A percentile compares a stretch with the other conserved stretches of the same genome.
Conservation (phyloP, 2,329 filamentous ascomycete species). For the Diaporthe capsici region DNA sequence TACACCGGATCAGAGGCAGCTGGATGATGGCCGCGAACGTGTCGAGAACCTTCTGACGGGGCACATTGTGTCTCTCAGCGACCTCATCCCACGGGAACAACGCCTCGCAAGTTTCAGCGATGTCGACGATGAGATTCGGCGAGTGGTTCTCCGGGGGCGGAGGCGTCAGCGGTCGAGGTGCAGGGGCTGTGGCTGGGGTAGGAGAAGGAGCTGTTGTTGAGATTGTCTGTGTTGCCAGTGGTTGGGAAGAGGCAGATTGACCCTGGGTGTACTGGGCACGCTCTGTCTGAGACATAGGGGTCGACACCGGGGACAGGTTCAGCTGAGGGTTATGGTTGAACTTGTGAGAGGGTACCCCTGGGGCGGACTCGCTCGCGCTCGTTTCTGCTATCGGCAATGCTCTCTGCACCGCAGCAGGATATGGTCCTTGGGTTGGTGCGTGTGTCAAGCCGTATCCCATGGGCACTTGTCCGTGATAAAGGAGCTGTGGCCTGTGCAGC, state of each 20-base stretch:
- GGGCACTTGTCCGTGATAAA: conserved; percentile 30
- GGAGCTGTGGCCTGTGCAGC: conserved; percentile 26
- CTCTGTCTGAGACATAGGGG: neutral
- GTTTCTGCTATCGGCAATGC: conserved; percentile 15
- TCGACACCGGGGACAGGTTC: neutral
- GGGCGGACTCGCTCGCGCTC: conserved; percentile 10
- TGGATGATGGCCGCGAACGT: conserved; percentile 64
- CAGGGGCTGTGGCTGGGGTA: neutral
- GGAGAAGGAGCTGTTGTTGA: neutral
- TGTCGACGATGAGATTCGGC: conserved; percentile 60
- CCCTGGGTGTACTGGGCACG: conserved; percentile 16
- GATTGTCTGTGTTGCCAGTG: neutral
- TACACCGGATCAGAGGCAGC: conserved; percentile 61
- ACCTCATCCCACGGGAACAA: conserved; percentile 62
- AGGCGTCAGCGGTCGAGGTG: conserved; percentile 5
- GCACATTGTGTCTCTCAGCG: conserved; percentile 59
- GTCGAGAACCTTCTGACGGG: conserved; percentile 60
- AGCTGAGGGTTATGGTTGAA: neutral
- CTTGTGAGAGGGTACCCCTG: neutral
- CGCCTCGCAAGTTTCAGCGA: conserved; percentile 63
- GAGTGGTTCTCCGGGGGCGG: conserved; percentile 51
- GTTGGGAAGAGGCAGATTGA: conserved; percentile 8
- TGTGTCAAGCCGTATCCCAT: conserved; percentile 35
- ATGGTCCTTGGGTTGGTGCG: conserved; percentile 15
- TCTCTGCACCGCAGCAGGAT: conserved; percentile 20